Evolutionary conservation across 768 basidiomycete genomes (phyloP).

Genomic region (Goffeauzyma gilvescens): DNA sequence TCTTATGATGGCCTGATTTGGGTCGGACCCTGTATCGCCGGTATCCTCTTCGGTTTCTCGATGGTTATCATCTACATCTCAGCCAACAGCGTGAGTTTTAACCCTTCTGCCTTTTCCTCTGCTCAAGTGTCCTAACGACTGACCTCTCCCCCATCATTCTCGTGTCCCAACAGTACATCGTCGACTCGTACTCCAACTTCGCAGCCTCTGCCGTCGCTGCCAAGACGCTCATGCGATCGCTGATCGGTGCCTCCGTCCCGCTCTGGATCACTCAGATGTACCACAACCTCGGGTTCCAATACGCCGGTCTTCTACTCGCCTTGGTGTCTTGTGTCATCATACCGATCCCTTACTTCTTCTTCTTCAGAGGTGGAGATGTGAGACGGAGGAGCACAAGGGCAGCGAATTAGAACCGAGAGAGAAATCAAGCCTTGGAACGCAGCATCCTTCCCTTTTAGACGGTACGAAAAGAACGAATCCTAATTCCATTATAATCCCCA

Average conservation of each 20-base stretch:
- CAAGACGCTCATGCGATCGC: conserved; percentile 43
- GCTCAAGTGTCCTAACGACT: too few relatives aligned
- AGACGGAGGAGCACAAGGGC: conserved; percentile 13
- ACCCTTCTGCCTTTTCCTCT: neutral
- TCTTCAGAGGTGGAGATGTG: conserved; percentile 17
- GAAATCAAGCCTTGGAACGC: too few relatives aligned
- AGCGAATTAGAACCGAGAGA: conserved; percentile 8
- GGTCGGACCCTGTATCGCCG: conserved; percentile 51
- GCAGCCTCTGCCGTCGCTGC: conserved; percentile 44
- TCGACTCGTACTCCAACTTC: conserved; percentile 24
- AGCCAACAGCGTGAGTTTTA: conserved; percentile 34
- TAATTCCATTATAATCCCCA: too few relatives aligned
- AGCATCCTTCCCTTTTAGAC: too few relatives aligned
- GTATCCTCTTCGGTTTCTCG: conserved; percentile 41
- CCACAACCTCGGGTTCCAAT: conserved; percentile 20
- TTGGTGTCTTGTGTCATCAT: conserved; percentile 17
- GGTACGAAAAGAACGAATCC: too few relatives aligned
- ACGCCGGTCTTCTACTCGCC: conserved; percentile 16
- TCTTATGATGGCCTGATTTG: conserved; percentile 44
- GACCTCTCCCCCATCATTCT: neutral
- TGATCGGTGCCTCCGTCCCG: conserved; percentile 58
- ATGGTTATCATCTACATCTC: conserved; percentile 44
- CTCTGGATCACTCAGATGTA: conserved; percentile 54
- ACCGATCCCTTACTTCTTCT: conserved; percentile 20
- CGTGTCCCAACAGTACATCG: neutral